These are phyloP conservation scores for Psilocybe cubensis DNA, from an alignment of 768 basidiomycete species.

Conservation along the genomic window DNA sequence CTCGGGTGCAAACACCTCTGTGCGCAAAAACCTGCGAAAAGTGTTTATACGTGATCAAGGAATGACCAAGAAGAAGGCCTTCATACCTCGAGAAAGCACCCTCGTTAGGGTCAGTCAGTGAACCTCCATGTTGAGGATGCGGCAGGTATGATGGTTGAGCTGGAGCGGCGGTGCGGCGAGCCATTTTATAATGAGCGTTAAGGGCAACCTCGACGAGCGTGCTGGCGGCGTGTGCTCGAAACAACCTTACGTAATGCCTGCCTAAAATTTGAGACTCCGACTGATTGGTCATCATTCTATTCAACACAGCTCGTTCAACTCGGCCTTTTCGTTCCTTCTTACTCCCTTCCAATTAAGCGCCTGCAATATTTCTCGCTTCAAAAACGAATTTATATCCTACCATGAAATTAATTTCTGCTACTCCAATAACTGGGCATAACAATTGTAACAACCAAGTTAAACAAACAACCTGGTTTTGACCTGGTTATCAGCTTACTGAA, in stretches of 20 bases:
- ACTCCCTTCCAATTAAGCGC: too few relatives aligned
- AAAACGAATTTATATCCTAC: too few relatives aligned
- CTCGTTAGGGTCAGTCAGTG: constrained; percentile 61
- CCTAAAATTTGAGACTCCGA: background rate
- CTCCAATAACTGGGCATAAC: too few relatives aligned
- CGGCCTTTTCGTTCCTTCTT: too few relatives aligned
- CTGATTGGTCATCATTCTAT: too few relatives aligned
- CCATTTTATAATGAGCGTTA: constrained; percentile 46
- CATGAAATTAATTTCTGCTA: too few relatives aligned
- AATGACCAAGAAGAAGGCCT: constrained; percentile 28
- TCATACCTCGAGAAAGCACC: constrained; percentile 59
- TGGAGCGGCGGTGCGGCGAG: constrained; percentile 63
- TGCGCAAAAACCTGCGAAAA: constrained; percentile 49
- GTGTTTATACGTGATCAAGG: background rate
- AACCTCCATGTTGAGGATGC: constrained; percentile 41
- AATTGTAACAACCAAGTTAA: too few relatives aligned
- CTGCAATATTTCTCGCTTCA: too few relatives aligned
- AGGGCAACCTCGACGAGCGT: constrained; percentile 5
- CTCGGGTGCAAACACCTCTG: constrained; percentile 73
- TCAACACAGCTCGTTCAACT: too few relatives aligned
- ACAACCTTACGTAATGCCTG: constrained; percentile 12
- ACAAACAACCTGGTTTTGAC: too few relatives aligned
- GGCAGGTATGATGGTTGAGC: constrained; percentile 62
- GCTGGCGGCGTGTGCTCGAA: background rate
- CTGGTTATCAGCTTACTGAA: too few relatives aligned